Evolutionary conservation across 164 flowering plant genomes (phyloP).

Genomic region (Brasenia schreberi): DNA sequence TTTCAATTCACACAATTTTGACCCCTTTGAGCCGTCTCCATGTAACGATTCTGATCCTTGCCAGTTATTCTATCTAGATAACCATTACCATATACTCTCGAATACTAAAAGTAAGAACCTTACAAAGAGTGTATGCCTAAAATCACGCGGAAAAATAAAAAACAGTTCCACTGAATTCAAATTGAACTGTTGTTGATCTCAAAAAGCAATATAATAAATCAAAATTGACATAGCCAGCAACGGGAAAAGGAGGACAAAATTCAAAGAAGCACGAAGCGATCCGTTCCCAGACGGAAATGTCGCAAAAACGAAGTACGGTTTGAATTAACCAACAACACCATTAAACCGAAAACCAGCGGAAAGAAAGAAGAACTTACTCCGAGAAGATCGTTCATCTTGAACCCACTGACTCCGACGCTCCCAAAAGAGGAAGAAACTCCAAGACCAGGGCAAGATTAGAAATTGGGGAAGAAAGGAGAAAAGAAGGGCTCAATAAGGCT

Average conservation of each 20-base stretch:
- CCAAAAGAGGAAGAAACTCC: neutral
- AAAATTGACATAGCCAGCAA: neutral
- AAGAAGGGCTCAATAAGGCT: neutral
- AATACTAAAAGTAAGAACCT: too few relatives aligned
- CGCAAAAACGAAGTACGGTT: neutral
- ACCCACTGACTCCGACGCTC: neutral
- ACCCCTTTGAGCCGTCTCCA: too few relatives aligned
- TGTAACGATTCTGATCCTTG: too few relatives aligned
- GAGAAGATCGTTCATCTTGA: neutral
- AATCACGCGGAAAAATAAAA: too few relatives aligned
- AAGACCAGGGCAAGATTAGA: neutral
- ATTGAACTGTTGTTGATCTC: too few relatives aligned
- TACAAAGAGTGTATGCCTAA: too few relatives aligned
- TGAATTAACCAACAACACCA: neutral
- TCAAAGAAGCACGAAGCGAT: neutral
- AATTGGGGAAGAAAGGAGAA: neutral
- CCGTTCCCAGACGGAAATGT: neutral
- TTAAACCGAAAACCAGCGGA: neutral
- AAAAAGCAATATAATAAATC: too few relatives aligned
- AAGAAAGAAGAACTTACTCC: neutral
- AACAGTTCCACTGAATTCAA: too few relatives aligned
- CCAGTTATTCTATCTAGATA: too few relatives aligned
- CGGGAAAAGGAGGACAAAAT: neutral
- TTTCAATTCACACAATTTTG: too few relatives aligned
- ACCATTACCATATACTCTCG: too few relatives aligned